Evolutionary conservation across 768 basidiomycete genomes (phyloP).

Genomic region (Russula sp.): DNA sequence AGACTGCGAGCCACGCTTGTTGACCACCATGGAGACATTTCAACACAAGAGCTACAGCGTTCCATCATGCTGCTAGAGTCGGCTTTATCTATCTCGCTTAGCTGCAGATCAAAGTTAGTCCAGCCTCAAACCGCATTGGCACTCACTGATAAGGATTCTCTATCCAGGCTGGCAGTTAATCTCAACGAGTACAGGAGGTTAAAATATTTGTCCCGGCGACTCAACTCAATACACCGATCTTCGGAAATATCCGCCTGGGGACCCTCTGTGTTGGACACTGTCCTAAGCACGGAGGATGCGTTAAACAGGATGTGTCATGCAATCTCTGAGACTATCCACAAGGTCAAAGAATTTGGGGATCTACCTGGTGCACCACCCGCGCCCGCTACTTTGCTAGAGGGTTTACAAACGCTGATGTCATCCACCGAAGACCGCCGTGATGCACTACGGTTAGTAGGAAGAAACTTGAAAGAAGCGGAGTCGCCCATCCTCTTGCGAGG

Average conservation of each 20-base stretch:
- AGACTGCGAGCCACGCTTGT: conserved; percentile 54
- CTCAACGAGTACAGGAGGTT: conserved; percentile 9
- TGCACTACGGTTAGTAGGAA: neutral
- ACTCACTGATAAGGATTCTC: neutral
- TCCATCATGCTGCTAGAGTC: conserved; percentile 76
- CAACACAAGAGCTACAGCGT: conserved; percentile 81
- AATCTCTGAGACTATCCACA: conserved; percentile 14
- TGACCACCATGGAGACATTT: conserved; percentile 73
- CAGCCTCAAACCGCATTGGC: conserved; percentile 6
- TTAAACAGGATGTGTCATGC: conserved; percentile 16
- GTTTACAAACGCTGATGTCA: neutral
- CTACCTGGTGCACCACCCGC: conserved; percentile 7
- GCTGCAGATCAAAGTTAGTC: conserved; percentile 57
- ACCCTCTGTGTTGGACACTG: neutral
- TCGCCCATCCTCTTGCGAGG: conserved; percentile 14
- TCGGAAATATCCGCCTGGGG: conserved; percentile 9
- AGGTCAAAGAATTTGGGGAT: conserved; percentile 6
- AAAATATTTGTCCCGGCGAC: conserved; percentile 1
- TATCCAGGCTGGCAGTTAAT: conserved; percentile 7
- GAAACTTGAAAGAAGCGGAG: neutral
- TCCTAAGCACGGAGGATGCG: neutral
- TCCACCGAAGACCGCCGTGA: conserved; percentile 3
- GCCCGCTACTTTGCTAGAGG: conserved; percentile 8
- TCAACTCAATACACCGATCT: conserved; percentile 23
- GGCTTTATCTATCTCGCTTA: conserved; percentile 60